These are phyloP conservation scores for Saturnispora galanensis DNA, from an alignment of 805 yeast genomes.

Conservation along the genomic window DNA sequence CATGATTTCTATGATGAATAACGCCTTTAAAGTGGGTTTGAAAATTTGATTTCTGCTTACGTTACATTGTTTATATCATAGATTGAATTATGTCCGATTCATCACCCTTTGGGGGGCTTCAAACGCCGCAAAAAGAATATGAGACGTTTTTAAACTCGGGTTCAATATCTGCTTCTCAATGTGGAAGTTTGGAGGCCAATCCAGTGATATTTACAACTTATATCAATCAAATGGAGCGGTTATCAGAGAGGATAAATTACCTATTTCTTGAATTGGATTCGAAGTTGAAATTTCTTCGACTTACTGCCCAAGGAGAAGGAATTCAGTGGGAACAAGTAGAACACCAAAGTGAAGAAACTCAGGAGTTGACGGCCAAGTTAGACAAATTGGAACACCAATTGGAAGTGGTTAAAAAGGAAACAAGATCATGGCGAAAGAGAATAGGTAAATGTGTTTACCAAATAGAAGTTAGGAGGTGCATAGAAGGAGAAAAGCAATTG, in stretches of 20 bases:
- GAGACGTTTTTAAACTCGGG: conserved; percentile 7
- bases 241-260: conserved; percentile 40
- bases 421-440: conserved; percentile 9
- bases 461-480: conserved; percentile 12
- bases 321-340: conserved; percentile 18
- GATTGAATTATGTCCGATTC: not conserved
- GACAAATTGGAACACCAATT: conserved; percentile 13
- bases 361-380: conserved; percentile 12
- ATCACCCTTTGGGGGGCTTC: conserved; percentile 5
- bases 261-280: conserved; percentile 65
- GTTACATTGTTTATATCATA: not conserved
- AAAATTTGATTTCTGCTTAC: no score
- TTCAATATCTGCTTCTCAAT: no score
- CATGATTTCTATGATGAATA: conserved; percentile 26
- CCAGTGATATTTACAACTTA: not conserved
- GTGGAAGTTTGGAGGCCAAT: not conserved
- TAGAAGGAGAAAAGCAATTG: conserved; percentile 15
- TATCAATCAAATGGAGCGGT: conserved; percentile 6
- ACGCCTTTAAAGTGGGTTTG: not conserved
- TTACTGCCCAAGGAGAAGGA: conserved; percentile 30
- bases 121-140: conserved; percentile 11
- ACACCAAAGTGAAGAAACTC: conserved; percentile 14
- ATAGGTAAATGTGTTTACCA: conserved; percentile 12
- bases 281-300: conserved; percentile 53
- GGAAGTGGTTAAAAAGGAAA: conserved; percentile 14